phyloP scores from a whole-genome alignment of 2,329 filamentous ascomycete species.

The Tolypocladium pustulatum region DNA sequence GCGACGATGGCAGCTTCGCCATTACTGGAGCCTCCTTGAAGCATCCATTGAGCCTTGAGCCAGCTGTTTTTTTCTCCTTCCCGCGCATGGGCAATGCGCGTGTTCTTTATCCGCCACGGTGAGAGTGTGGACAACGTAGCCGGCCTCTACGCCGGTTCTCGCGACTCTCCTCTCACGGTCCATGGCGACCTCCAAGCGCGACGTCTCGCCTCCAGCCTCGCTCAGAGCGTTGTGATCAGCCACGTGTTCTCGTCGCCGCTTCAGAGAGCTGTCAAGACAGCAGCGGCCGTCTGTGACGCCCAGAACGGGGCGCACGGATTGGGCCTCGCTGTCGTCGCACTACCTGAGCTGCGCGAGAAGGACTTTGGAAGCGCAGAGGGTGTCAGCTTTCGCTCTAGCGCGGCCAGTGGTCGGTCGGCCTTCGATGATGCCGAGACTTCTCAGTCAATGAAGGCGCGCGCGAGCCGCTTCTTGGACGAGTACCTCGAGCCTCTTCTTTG shows the following conservation, averaged over 20 bases:
- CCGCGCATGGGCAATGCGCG: conserved; percentile 16
- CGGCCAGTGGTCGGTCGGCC: conserved; percentile 14
- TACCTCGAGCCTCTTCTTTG: conserved; percentile 45
- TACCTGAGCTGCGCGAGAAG: conserved; percentile 53
- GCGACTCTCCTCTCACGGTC: conserved; percentile 70
- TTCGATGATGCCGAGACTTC: conserved; percentile 52
- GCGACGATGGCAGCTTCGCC: background rate
- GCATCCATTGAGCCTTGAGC: background rate
- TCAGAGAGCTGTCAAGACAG: conserved; percentile 62
- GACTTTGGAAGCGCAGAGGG: conserved; percentile 66
- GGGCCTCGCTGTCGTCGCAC: conserved; percentile 10
- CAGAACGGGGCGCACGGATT: conserved; percentile 24
- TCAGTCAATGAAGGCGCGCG: conserved; percentile 54
- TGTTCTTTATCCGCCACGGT: conserved; percentile 77
- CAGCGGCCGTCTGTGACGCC: conserved; percentile 50
- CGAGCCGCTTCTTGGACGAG: conserved; percentile 54
- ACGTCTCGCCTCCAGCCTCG: conserved; percentile 56
- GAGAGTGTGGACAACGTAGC: conserved; percentile 88
- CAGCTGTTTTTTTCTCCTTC: background rate
- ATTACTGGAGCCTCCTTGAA: background rate
- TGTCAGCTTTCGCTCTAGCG: conserved; percentile 36
- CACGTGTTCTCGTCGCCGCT: conserved; percentile 71
- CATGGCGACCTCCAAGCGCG: conserved; percentile 75
- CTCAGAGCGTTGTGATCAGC: conserved; percentile 28
- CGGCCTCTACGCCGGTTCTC: conserved; percentile 65